phyloP scores from a whole-genome alignment of 768 basidiomycete species.

The Termitomyces sp. region DNA sequence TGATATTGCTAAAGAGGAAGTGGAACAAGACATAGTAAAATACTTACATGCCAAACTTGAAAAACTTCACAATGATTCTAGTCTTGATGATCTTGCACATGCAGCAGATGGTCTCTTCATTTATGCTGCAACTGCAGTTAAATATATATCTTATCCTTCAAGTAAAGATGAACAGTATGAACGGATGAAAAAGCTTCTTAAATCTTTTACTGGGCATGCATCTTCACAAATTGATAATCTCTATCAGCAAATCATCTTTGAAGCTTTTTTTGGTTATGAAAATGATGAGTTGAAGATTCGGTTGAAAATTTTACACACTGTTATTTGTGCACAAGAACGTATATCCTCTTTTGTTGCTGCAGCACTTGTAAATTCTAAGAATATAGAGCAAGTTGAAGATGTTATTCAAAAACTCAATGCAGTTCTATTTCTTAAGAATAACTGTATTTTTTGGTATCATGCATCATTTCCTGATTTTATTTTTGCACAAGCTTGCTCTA shows the following conservation, averaged over 20 bases:
- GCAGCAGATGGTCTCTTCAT: background rate
- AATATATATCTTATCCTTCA: background rate
- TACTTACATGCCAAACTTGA: background rate
- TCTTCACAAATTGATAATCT: background rate
- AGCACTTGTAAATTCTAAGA: slow-evolving; percentile 4
- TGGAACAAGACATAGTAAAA: background rate
- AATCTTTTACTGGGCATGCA: background rate
- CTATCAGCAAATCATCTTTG: background rate
- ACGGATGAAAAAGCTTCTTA: background rate
- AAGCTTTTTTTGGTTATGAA: background rate
- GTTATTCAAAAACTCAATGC: slow-evolving; percentile 14
- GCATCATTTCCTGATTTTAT: slow-evolving; percentile 6
- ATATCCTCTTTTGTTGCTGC: slow-evolving; percentile 14
- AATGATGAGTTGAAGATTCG: background rate
- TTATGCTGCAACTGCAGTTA: background rate
- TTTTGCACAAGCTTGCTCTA: background rate
- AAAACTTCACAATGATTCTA: background rate
- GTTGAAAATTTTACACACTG: slow-evolving; percentile 17
- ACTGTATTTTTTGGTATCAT: slow-evolving; percentile 18
- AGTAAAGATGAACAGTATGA: background rate
- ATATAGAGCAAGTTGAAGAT: background rate
- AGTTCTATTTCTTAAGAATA: slow-evolving; percentile 18
- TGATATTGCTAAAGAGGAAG: background rate
- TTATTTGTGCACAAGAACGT: slow-evolving; percentile 17
- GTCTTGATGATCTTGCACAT: background rate